phyloP scores from a whole-genome alignment of 495 filamentous ascomycete species.

The Terfezia boudieri region DNA sequence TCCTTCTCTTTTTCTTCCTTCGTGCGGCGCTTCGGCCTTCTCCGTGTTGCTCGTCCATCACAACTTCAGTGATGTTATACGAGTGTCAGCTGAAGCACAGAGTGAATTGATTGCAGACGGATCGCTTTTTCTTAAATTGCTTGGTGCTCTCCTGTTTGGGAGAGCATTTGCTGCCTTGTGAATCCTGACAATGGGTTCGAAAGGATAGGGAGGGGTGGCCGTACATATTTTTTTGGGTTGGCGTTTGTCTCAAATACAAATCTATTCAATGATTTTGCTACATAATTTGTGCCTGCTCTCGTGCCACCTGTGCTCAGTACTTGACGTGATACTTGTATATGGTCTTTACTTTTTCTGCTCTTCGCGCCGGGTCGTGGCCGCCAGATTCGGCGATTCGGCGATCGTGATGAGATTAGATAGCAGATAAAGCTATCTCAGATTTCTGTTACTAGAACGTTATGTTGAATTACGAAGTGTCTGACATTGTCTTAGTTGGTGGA shows the following conservation, averaged over 20 bases:
- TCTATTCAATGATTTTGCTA: no score
- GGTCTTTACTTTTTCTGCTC: no score
- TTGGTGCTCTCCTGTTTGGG: neutral
- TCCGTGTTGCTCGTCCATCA: conserved; percentile 19
- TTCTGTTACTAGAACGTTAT: no score
- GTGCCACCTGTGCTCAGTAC: no score
- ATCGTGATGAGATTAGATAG: no score
- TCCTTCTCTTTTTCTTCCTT: conserved; percentile 3
- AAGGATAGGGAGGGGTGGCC: neutral
- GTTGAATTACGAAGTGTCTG: no score
- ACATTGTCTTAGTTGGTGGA: no score
- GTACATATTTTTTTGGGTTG: neutral
- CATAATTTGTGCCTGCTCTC: no score
- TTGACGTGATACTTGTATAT: no score
- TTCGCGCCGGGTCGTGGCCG: no score
- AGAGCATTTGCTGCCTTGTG: neutral
- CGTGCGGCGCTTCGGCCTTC: conserved; percentile 18
- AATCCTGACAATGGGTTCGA: neutral
- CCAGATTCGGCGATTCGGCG: no score
- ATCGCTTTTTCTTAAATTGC: neutral
- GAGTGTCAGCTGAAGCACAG: conserved; percentile 19
- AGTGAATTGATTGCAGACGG: conserved; percentile 19
- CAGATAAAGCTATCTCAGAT: no score
- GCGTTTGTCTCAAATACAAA: neutral
- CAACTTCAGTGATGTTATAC: conserved; percentile 8